A percentile compares a stretch with the other conserved stretches of the same genome.
phyloP scores from a whole-genome alignment of 73 alveolate species.

The Paramecium biaurelia region DNA sequence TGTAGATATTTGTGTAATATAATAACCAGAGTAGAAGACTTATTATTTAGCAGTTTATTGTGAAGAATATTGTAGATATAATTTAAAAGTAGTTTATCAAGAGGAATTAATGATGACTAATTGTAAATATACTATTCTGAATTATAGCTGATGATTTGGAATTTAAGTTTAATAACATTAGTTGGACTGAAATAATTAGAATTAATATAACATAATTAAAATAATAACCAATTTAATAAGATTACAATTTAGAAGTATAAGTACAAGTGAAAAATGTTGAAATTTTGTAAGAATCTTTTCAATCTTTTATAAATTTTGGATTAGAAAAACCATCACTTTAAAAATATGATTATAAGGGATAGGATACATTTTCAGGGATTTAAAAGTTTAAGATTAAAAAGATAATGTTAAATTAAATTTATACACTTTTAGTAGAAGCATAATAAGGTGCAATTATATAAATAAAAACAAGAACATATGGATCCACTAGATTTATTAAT shows the following conservation, averaged over 20 bases:
- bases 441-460: neutral
- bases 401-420: neutral
- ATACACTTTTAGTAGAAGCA: neutral
- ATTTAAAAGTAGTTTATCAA: neutral
- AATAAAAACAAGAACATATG: neutral
- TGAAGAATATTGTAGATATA: slow-evolving; percentile 7
- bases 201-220: neutral
- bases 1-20: neutral
- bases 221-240: neutral
- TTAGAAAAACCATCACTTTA: neutral
- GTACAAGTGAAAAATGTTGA: neutral
- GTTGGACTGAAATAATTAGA: neutral
- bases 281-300: neutral
- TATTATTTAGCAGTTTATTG: neutral
- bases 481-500: neutral
- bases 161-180: neutral
- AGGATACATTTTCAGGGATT: neutral
- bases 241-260: neutral
- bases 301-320: neutral
- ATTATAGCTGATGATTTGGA: neutral
- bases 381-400: neutral
- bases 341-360: neutral
- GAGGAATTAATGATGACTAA: neutral
- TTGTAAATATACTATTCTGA: neutral
- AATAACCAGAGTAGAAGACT: neutral